A percentile compares a stretch with the other conserved stretches of the same genome.
phyloP scores from a whole-genome alignment of 139 green algal species.

The Nannochloris sp. region DNA sequence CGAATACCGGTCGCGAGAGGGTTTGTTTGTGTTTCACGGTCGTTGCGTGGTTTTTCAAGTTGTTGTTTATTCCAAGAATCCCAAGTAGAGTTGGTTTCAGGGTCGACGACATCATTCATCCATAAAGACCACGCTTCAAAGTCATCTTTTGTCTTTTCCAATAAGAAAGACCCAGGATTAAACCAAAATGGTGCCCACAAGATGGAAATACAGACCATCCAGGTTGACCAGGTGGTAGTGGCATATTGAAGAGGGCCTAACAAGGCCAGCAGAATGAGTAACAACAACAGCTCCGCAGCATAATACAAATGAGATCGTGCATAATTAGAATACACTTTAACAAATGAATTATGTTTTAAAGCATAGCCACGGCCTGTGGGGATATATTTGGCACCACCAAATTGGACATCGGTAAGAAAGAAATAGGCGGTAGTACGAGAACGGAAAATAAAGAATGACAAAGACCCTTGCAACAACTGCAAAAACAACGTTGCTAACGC shows the following conservation, averaged over 20 bases:
- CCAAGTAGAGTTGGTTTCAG: conserved; percentile 32
- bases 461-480: conserved; percentile 50
- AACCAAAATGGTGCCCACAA: conserved; percentile 72
- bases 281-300: conserved; percentile 52
- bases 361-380: conserved; percentile 74
- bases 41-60: conserved; percentile 40
- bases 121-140: conserved; percentile 41
- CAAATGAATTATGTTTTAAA: conserved; percentile 59
- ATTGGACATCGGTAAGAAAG: conserved; percentile 54
- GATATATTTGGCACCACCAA: conserved; percentile 71
- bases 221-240: conserved; percentile 51
- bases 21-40: conserved; percentile 21
- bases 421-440: conserved; percentile 52
- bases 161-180: conserved; percentile 55
- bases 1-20: conserved; percentile 13
- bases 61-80: conserved; percentile 34
- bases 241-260: conserved; percentile 33
- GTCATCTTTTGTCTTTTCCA: conserved; percentile 27
- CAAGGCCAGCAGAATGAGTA: conserved; percentile 45
- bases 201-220: conserved; percentile 55
- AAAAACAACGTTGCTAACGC: conserved; percentile 31
- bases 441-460: conserved; percentile 66
- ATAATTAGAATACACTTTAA: conserved; percentile 50
- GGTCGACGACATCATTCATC: conserved; percentile 40
- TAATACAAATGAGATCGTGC: conserved; percentile 61